Evolutionary conservation across 345 rosid genomes (phyloP).

Genomic region (Microthlaspi erraticum): DNA sequence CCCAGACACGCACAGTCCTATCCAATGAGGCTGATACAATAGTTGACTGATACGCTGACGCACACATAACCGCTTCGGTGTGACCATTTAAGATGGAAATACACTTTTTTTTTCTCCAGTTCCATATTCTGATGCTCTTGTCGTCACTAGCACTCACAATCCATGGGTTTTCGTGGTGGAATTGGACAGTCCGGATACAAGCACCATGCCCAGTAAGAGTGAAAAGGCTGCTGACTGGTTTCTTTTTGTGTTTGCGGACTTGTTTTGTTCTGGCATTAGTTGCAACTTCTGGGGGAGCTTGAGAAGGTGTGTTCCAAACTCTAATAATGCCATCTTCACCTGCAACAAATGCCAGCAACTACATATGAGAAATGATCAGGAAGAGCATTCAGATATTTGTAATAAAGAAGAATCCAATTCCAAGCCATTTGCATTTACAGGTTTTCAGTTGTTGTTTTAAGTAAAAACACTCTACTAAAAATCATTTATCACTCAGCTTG

Average conservation of each 20-base stretch:
- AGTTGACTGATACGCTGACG: neutral
- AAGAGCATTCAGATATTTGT: too few relatives aligned
- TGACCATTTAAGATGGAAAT: neutral
- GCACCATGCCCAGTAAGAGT: neutral
- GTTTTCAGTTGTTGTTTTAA: too few relatives aligned
- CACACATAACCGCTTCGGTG: neutral
- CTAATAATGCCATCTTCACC: neutral
- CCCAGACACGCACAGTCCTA: neutral
- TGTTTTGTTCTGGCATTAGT: too few relatives aligned
- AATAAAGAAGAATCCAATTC: too few relatives aligned
- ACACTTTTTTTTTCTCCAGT: neutral
- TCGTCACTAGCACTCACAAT: neutral
- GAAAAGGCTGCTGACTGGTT: neutral
- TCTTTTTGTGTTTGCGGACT: neutral
- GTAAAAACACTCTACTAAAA: too few relatives aligned
- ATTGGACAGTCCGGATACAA: neutral
- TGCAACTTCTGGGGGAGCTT: too few relatives aligned
- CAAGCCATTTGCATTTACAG: too few relatives aligned
- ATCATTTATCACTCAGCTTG: too few relatives aligned
- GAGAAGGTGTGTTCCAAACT: neutral
- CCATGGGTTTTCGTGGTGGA: neutral
- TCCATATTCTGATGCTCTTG: neutral
- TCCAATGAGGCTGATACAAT: neutral
- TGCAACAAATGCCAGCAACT: neutral
- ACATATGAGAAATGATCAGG: too few relatives aligned